A percentile compares a stretch with the other conserved stretches of the same genome.
Evolutionary conservation across 2,329 filamentous ascomycete genomes (phyloP).

Genomic region (Dryadomyces sulphureus): DNA sequence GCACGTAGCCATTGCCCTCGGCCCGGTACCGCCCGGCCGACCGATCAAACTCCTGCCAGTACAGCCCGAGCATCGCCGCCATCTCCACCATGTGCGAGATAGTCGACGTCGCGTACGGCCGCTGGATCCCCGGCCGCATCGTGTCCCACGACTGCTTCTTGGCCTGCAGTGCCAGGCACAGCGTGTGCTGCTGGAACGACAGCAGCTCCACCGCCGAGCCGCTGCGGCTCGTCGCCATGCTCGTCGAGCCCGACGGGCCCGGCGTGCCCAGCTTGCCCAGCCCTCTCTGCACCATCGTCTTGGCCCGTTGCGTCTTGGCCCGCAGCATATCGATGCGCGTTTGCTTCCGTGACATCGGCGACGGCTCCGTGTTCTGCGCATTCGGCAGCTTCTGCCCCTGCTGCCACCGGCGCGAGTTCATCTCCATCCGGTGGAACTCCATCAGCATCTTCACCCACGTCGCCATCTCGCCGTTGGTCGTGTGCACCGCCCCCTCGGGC

Average conservation of each 20-base stretch:
- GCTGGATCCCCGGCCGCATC: constrained; percentile 30
- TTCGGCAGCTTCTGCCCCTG: constrained; percentile 13
- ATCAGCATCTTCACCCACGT: constrained; percentile 38
- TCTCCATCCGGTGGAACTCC: constrained; percentile 34
- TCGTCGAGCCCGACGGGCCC: too few species aligned
- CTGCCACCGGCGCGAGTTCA: constrained; percentile 32
- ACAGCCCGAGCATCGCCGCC: constrained; percentile 35
- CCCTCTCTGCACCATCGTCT: too few species aligned
- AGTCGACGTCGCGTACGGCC: constrained; percentile 37
- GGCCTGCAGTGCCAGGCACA: constrained; percentile 29
- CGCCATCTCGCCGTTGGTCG: constrained; percentile 40
- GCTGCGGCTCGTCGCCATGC: too few species aligned
- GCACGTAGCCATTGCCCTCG: constrained; percentile 38
- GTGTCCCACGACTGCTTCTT: constrained; percentile 35
- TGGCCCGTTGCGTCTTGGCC: too few species aligned
- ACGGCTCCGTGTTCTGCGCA: constrained; percentile 9
- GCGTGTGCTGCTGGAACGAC: constrained; percentile 18
- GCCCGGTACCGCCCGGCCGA: constrained; percentile 34
- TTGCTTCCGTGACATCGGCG: too few species aligned
- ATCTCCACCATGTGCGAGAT: constrained; percentile 41
- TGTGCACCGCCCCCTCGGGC: too few species aligned
- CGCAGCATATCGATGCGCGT: too few species aligned
- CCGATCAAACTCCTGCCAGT: constrained; percentile 45
- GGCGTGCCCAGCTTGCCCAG: background rate
- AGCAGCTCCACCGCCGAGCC: too few species aligned